Conservation (phyloP, 2,329 filamentous ascomycete species). For the Blastomyces parvus region DNA sequence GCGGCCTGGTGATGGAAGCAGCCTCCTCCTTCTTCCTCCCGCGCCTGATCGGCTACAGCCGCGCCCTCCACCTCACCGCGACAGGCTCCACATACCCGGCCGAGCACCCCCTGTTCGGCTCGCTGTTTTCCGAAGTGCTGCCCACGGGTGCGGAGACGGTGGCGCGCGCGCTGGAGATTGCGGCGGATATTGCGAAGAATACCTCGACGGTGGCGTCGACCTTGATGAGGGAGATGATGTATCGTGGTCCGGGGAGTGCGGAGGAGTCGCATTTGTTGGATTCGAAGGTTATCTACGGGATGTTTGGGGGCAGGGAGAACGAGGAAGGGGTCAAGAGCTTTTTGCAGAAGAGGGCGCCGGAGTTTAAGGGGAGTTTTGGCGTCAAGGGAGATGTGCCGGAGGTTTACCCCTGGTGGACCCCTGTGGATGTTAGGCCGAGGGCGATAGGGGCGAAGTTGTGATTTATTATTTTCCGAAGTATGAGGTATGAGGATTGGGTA, state of each 20-base stretch:
- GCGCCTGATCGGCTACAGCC: conserved; percentile 55
- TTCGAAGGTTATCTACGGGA: conserved; percentile 31
- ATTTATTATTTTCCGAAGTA: neutral
- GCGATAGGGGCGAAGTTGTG: conserved; percentile 7
- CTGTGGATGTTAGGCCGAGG: conserved; percentile 36
- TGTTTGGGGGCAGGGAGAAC: conserved; percentile 47
- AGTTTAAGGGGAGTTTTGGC: conserved; percentile 43
- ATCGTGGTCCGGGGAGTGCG: conserved; percentile 42
- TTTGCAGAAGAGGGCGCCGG: conserved; percentile 55
- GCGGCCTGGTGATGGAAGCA: conserved; percentile 64
- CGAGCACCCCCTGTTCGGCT: conserved; percentile 42
- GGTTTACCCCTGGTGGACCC: conserved; percentile 60
- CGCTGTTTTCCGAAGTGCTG: conserved; percentile 58
- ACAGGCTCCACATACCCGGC: conserved; percentile 55
- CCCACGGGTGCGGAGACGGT: conserved; percentile 52
- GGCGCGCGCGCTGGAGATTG: conserved; percentile 55
- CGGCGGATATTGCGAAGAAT: conserved; percentile 56
- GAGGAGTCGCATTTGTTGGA: conserved; percentile 65
- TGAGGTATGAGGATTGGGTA: neutral
- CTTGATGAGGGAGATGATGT: conserved; percentile 65
- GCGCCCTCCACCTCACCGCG: conserved; percentile 55
- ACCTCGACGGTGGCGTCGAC: conserved; percentile 55
- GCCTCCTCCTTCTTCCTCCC: conserved; percentile 64
- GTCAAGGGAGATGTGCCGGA: conserved; percentile 51
- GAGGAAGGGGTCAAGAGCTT: conserved; percentile 61